A percentile compares a stretch with the other conserved stretches of the same genome.
Conservation (phyloP, 129 eudicot genomes). For the Flaveria robusta region DNA sequence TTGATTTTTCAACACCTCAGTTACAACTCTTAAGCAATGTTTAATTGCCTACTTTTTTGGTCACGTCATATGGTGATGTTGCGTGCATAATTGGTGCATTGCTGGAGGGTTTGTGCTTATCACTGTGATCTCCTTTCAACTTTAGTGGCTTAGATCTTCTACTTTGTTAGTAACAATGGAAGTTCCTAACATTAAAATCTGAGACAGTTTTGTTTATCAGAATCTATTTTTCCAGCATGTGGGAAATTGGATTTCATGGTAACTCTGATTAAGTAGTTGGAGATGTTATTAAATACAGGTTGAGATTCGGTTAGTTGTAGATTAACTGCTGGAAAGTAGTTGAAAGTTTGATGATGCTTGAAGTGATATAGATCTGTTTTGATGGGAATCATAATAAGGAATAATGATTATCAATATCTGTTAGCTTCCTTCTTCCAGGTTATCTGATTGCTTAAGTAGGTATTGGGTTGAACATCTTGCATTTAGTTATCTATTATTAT, state of each 20-base stretch:
- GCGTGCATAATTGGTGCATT: not conserved
- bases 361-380: not conserved
- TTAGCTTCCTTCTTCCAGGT: slow-evolving; percentile 8
- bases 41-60: not conserved
- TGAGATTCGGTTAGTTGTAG: not conserved
- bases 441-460: slow-evolving; percentile 16
- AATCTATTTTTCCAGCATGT: slow-evolving; percentile 4
- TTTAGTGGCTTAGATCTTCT: not conserved
- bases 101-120: slow-evolving; percentile 1
- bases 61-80: not conserved
- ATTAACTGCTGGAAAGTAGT: slow-evolving; percentile 13
- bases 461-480: slow-evolving; percentile 27
- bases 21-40: not conserved
- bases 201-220: slow-evolving; percentile 18
- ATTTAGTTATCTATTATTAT: not conserved
- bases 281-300: slow-evolving; percentile 23
- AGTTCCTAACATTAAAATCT: not conserved
- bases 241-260: slow-evolving; percentile 1
- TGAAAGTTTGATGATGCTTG: slow-evolving; percentile 25
- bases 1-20: not conserved
- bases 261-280: slow-evolving; percentile 11
- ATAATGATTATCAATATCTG: not conserved
- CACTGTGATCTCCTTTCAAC: not conserved
- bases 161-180: not conserved
- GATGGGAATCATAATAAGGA: not conserved